Percentiles rank a stretch among this genome's conserved stretches.
phyloP scores from a whole-genome alignment of 257 asterid genomes.

The Petunia axillaris region DNA sequence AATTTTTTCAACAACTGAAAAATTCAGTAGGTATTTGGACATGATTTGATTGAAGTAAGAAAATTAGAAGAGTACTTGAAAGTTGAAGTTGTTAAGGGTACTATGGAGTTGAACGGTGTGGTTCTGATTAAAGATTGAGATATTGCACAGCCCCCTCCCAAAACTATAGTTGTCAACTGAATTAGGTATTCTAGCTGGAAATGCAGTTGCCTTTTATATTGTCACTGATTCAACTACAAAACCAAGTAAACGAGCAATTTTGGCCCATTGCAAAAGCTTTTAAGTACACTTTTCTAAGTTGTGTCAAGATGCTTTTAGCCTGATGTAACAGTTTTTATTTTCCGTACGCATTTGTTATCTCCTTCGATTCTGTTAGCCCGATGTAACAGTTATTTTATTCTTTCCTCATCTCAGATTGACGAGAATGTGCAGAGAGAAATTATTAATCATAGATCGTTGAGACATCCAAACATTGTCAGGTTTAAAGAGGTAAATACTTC shows the following conservation, averaged over 20 bases:
- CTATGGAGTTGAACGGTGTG: too few species aligned
- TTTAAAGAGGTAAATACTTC: conserved; percentile 74
- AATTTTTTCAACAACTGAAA: too few species aligned
- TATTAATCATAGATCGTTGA: conserved; percentile 82
- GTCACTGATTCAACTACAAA: not conserved
- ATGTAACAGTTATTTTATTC: too few species aligned
- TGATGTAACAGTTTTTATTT: not conserved
- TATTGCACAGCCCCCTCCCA: too few species aligned
- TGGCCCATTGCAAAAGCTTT: not conserved
- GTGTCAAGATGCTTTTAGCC: conserved; percentile 1
- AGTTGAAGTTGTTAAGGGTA: too few species aligned
- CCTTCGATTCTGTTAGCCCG: not conserved
- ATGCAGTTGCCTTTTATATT: not conserved
- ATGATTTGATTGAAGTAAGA: too few species aligned
- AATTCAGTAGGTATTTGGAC: too few species aligned
- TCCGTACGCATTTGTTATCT: not conserved
- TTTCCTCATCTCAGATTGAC: conserved; percentile 55
- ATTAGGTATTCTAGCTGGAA: not conserved
- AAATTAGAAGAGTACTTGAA: too few species aligned
- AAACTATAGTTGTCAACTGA: not conserved
- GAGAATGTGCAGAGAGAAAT: conserved; percentile 95
- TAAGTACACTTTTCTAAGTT: not conserved
- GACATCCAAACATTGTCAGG: conserved; percentile 84
- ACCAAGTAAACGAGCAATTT: not conserved
- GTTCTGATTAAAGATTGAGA: too few species aligned